Base-by-base conservation (phyloP, 2,329 filamentous ascomycete species). In the Nothomitra cinnamomea region DNA sequence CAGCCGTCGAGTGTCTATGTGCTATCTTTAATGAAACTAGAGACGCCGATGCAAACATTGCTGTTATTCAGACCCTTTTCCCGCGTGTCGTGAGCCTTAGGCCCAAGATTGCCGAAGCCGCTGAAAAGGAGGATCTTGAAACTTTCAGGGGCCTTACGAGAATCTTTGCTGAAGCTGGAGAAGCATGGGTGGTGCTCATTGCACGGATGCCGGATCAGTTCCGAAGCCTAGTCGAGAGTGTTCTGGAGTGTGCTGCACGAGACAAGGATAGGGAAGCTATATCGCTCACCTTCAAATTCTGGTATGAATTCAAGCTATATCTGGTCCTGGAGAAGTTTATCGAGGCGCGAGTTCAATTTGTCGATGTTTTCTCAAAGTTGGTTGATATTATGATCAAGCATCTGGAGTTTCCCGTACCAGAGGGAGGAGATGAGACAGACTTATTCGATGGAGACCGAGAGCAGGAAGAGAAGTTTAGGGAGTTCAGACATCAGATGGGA, bases 301-400 rank as follows among this genome's bases (percentile, higher is more conserved):
- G 92, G 92, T 96, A 94, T 65, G 92, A 98, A 64, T 76, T 98
- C 48, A 98, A 98, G 72, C 88, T 95, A 66, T 95, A 94, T 65
- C 75, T 98, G 49, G 88, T 89, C 1, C 69, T 98, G 53, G 90
- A 96, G 36, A 83, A 83, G 59, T 98, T 95, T 65, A 85, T 86
- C 52, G 78, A 88, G 61, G 85, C 89, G 41, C 80, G 89, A 52
- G 67, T 87, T 58, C 76, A 85, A 61, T 78, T 87, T 54, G 74
- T 86, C 36, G 86, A 94, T 59, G 72, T 95, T 48, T 98, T 87
- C 67, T 85, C 87, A 1, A 84, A 85, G 64, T 74, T 98, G 40
- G 89, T 98, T 56, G 90, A 96, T 63, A 82, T 96, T 58, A 85
- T 98, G 72, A 82, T 98, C 55, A 82, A 80, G 59, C 90, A 95